Conservation (phyloP, 768 basidiomycete genomes). For the Pisolithus microcarpus region DNA sequence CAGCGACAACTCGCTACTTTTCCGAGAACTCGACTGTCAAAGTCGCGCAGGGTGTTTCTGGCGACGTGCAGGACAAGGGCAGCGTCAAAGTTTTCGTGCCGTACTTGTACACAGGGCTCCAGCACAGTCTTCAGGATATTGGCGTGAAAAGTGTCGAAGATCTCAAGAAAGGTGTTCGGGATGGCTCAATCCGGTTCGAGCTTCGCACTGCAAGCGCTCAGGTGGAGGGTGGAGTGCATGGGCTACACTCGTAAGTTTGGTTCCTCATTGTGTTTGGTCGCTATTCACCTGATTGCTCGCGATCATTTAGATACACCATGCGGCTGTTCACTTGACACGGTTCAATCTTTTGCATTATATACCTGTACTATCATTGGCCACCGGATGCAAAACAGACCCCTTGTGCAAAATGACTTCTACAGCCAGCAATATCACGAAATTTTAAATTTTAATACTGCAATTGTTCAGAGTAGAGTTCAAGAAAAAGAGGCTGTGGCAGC, state of each 20-base stretch:
- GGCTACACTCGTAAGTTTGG: conserved; percentile 78
- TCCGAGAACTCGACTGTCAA: conserved; percentile 68
- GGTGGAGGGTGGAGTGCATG: conserved; percentile 93
- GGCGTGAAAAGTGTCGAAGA: conserved; percentile 65
- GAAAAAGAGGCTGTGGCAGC: too few species aligned
- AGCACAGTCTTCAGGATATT: conserved; percentile 93
- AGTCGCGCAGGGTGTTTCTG: conserved; percentile 94
- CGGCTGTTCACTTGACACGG: conserved; percentile 39
- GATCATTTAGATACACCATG: conserved; percentile 45
- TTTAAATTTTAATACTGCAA: too few species aligned
- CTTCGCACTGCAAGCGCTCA: conserved; percentile 91
- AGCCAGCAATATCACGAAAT: too few species aligned
- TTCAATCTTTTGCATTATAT: not conserved
- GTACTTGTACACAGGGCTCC: conserved; percentile 72
- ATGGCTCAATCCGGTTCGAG: conserved; percentile 79
- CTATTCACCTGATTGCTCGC: conserved; percentile 6
- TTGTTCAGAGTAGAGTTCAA: too few species aligned
- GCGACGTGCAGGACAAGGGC: conserved; percentile 97
- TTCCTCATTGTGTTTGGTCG: not conserved
- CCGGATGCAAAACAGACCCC: too few species aligned
- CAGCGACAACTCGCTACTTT: conserved; percentile 80
- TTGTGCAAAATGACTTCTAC: too few species aligned
- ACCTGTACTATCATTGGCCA: conserved; percentile 3
- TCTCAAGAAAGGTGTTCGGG: conserved; percentile 58
- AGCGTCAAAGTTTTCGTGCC: conserved; percentile 90